Evolutionary conservation across 257 asterid genomes (phyloP).

Genomic region (Solanum ahanhuiri): DNA sequence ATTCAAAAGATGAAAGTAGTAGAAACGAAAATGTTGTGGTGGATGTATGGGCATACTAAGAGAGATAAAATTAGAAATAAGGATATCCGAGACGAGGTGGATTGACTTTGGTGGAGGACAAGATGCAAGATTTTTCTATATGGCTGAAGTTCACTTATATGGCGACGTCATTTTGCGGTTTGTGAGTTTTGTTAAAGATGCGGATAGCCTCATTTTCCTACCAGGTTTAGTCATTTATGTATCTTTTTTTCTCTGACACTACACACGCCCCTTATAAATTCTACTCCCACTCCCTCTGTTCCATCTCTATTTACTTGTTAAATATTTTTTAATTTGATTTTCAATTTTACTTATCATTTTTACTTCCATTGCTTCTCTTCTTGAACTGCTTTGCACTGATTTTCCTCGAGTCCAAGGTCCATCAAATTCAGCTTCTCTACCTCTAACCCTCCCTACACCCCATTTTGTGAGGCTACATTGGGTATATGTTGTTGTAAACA

Average conservation of each 20-base stretch:
- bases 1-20: not conserved
- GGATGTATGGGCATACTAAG: not conserved
- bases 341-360: no score
- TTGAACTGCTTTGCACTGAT: not conserved
- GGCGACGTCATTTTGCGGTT: slow-evolving; percentile 66
- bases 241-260: slow-evolving; percentile 21
- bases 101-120: not conserved
- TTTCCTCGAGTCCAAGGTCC: not conserved
- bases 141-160: slow-evolving; percentile 64
- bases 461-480: not conserved
- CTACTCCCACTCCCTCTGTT: no score
- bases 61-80: no score
- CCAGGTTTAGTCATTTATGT: slow-evolving; percentile 26
- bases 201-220: slow-evolving; percentile 15
- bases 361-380: no score
- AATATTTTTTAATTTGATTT: no score
- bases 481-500: not conserved
- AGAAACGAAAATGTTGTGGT: not conserved
- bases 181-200: slow-evolving; percentile 24
- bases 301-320: no score
- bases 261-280: no score
- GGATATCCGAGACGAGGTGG: not conserved
- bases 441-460: not conserved
- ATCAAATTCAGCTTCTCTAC: not conserved
- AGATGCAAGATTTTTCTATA: not conserved